These are phyloP conservation scores for Prunus davidiana DNA, from an alignment of 306 rosid genomes.

Conservation along the genomic window DNA sequence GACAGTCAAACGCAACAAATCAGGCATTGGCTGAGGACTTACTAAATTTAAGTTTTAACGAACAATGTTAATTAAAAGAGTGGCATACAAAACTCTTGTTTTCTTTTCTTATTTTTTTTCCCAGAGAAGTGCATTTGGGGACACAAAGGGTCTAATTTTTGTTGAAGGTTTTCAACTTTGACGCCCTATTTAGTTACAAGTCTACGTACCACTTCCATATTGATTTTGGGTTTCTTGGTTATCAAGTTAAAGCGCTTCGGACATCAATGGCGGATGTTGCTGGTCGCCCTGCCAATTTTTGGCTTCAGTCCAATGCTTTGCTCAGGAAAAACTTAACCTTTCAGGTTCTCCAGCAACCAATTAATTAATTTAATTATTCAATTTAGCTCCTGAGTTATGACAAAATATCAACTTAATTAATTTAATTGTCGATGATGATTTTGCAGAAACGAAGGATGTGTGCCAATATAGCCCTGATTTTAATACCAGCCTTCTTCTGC, in stretches of 20 bases:
- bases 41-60: background rate
- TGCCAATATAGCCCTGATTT: background rate
- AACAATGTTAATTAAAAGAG: too few species aligned
- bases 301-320: slow-evolving; percentile 85
- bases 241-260: background rate
- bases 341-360: slow-evolving; percentile 42
- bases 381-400: too few species aligned
- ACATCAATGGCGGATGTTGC: slow-evolving; percentile 40
- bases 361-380: too few species aligned
- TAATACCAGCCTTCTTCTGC: slow-evolving; percentile 3
- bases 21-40: background rate
- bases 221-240: background rate
- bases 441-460: slow-evolving; percentile 73
- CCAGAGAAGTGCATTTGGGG: too few species aligned
- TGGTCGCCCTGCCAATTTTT: slow-evolving; percentile 59
- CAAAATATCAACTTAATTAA: too few species aligned
- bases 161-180: too few species aligned
- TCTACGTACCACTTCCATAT: background rate
- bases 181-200: too few species aligned
- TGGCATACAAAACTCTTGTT: too few species aligned
- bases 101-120: too few species aligned
- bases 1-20: background rate
- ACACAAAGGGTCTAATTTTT: too few species aligned
- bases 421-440: background rate
- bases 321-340: slow-evolving; percentile 79